Evolutionary conservation across 805 yeast species (phyloP).

Genomic region (Barnettozyma salicaria): DNA sequence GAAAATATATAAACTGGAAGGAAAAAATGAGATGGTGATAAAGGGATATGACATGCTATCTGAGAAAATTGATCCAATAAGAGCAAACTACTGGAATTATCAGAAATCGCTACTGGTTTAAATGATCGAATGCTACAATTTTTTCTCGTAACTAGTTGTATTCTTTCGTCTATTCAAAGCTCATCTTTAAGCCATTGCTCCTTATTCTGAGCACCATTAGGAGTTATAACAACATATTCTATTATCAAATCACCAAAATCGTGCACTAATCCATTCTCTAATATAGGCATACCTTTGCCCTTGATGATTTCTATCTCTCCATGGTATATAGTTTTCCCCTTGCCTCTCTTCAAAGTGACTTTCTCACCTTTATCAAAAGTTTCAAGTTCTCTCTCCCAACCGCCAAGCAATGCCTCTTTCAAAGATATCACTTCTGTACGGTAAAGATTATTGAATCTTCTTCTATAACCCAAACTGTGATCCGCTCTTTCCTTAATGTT

Average conservation of each 20-base stretch:
- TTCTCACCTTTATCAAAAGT: conserved; percentile 60
- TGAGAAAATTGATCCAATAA: conserved; percentile 51
- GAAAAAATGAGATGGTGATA: conserved; percentile 31
- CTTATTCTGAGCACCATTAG: conserved; percentile 30
- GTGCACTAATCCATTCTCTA: conserved; percentile 34
- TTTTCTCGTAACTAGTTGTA: background rate
- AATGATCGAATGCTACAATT: background rate
- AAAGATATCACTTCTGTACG: conserved; percentile 73
- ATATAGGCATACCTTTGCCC: conserved; percentile 83
- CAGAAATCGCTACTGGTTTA: conserved; percentile 23
- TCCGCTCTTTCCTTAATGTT: conserved; percentile 46
- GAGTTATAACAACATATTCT: conserved; percentile 43
- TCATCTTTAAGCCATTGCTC: conserved; percentile 20
- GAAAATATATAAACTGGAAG: conserved; percentile 33
- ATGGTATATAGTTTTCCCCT: conserved; percentile 47
- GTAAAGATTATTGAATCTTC: conserved; percentile 68
- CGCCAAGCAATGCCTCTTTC: conserved; percentile 70
- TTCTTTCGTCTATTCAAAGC: conserved; percentile 10
- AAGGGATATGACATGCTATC: conserved; percentile 48
- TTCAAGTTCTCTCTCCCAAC: conserved; percentile 66
- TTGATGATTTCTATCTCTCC: conserved; percentile 69
- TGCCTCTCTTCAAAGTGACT: conserved; percentile 37
- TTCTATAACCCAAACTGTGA: conserved; percentile 76
- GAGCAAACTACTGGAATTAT: conserved; percentile 57
- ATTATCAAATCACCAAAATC: conserved; percentile 50